Conservation (phyloP, 2,329 filamentous ascomycete species). For the Fusarium graminum region DNA sequence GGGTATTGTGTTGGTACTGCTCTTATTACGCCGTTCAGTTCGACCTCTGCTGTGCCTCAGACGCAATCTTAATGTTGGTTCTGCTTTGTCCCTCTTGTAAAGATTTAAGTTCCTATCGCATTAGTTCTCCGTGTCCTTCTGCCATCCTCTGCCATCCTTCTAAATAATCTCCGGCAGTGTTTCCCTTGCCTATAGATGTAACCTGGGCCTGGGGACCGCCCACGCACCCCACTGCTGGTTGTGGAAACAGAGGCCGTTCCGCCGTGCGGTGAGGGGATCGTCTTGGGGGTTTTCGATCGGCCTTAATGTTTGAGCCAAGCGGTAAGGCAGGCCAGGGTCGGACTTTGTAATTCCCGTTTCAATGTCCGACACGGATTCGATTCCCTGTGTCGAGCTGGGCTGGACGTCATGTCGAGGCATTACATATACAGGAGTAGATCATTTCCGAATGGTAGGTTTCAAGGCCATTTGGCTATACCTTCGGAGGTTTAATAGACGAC, state of each 20-base stretch:
- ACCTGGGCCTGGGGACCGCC: slow-evolving; percentile 22
- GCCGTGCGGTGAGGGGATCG: slow-evolving; percentile 26
- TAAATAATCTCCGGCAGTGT: slow-evolving; percentile 43
- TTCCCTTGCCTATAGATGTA: slow-evolving; percentile 30
- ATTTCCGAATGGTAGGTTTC: slow-evolving; percentile 10
- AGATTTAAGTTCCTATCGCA: not conserved
- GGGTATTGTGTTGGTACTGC: not conserved
- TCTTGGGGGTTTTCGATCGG: slow-evolving; percentile 11
- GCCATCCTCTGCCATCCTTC: not conserved
- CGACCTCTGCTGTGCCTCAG: not conserved
- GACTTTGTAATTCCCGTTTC: not conserved
- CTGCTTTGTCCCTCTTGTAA: not conserved
- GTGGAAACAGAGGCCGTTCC: slow-evolving; percentile 40
- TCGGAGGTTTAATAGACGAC: slow-evolving; percentile 6
- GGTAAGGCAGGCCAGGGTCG: slow-evolving; percentile 14
- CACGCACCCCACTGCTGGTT: slow-evolving; percentile 48
- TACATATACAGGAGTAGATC: not conserved
- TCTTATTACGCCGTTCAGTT: not conserved
- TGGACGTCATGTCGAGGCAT: slow-evolving; percentile 3
- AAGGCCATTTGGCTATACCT: not conserved
- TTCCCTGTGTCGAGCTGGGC: no score
- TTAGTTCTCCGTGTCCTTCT: not conserved
- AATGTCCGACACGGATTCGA: no score
- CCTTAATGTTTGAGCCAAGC: slow-evolving; percentile 14
- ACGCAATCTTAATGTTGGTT: not conserved